Percentiles rank a stretch among this genome's conserved stretches.
Conservation (phyloP, 306 rosid genomes). For the Arachis stenosperma region DNA sequence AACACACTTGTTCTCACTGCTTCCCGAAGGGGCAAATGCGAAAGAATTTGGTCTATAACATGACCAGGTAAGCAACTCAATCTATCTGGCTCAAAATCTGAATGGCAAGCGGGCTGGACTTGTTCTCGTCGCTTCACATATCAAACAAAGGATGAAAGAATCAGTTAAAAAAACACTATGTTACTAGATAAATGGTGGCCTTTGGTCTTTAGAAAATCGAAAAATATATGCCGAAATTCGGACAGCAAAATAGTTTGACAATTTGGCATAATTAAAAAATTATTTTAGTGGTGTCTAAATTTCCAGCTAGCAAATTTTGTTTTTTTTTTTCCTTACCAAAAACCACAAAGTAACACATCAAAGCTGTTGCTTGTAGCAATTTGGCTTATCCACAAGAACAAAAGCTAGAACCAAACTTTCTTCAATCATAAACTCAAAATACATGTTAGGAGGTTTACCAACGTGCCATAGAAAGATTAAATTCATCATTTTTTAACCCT, state of each 20-base stretch:
- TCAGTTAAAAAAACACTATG: slow-evolving; percentile 35
- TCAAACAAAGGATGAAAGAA: slow-evolving; percentile 19
- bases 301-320: background rate
- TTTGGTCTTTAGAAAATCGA: background rate
- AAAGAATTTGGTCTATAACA: slow-evolving; percentile 55
- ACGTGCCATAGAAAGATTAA: background rate
- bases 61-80: slow-evolving; percentile 60
- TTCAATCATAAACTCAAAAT: background rate
- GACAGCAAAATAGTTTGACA: slow-evolving; percentile 1
- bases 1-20: slow-evolving; percentile 67
- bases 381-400: slow-evolving; percentile 5
- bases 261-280: background rate
- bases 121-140: slow-evolving; percentile 44
- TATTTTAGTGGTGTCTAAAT: background rate
- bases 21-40: slow-evolving; percentile 53
- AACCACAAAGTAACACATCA: background rate
- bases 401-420: background rate
- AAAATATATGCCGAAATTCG: background rate
- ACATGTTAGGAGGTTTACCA: background rate
- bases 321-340: background rate
- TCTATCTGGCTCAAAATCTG: slow-evolving; percentile 54
- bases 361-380: background rate
- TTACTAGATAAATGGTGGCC: background rate
- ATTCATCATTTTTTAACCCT: background rate
- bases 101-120: slow-evolving; percentile 37